Evolutionary conservation across 2,329 filamentous ascomycete genomes (phyloP), one percentile per base, ranked within the genome.

Genomic region (Raffaelea deltoideospora): DNA sequence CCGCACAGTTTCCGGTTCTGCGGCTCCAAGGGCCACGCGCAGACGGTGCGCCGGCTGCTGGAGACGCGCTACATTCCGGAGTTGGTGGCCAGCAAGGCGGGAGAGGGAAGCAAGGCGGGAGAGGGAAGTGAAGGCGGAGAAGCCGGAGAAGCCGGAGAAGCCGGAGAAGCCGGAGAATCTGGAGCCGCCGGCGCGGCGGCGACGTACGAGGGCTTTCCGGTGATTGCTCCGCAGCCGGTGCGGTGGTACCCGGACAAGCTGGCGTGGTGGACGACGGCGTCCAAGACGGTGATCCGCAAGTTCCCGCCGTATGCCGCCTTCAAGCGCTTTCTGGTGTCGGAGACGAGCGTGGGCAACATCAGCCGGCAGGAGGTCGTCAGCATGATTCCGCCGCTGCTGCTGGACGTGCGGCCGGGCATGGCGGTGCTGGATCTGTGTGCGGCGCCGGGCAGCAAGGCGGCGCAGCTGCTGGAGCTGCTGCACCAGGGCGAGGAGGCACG

Each of bases 1-100:
- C 90, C 90, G 38, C 96, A 95, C 63, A 95, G 87, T 59, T 98
- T 96, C 65, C 77, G 90, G 43, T 98, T 98, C 61, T 92, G 86
- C 41, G 90, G 90, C 27, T 95, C 86, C 33, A 92, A 88, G 67
- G 83, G 84, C 43, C 88, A 98, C 60, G 90, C 90, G n/a, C 68
- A 94, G 41, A 75, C 83, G 39, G 90, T 96, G 40, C 85, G 90
- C 63, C 74, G 87, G 50, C 81, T 88, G 39, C 73, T 98, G 40
- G 80, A 87, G 58, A 75, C 83, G 39, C 73, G 81, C 57, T 94
- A 95, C 55, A 84, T 95, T 45, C 90, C 90, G 35, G 73, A 93
- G 50, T 93, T 98, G 47, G 78, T 76, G 35, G 76, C 78, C 41
- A 90, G 94, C 53, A n/a, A n/a, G n/a, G n/a, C n/a, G n/a, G n/a